Evolutionary conservation across 257 asterid species (phyloP).

Genomic region (Fraxinus americana): DNA sequence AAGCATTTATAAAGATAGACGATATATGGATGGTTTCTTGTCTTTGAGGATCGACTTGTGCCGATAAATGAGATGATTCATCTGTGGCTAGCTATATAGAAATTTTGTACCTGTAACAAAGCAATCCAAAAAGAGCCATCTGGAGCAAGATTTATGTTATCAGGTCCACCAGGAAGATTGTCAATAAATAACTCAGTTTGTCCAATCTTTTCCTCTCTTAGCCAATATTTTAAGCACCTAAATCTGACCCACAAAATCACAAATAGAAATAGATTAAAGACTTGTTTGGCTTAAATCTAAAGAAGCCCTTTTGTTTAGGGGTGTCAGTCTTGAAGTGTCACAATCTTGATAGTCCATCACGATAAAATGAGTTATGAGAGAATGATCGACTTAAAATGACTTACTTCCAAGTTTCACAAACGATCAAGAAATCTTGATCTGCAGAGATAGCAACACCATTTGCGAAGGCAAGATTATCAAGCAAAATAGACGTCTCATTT

Average conservation of each 20-base stretch:
- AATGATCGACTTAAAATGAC: slow-evolving; percentile 4
- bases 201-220: slow-evolving; percentile 50
- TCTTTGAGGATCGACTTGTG: too few species aligned
- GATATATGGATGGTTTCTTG: too few species aligned
- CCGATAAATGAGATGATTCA: background rate
- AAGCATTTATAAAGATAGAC: too few species aligned
- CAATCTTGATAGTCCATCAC: too few species aligned
- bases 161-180: slow-evolving; percentile 64
- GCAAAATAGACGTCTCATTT: slow-evolving; percentile 43
- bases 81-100: background rate
- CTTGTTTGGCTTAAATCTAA: too few species aligned
- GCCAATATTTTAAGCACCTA: slow-evolving; percentile 72
- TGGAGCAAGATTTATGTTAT: slow-evolving; percentile 73
- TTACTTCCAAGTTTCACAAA: slow-evolving; percentile 79
- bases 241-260: slow-evolving; percentile 37
- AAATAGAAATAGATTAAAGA: background rate
- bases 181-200: slow-evolving; percentile 54
- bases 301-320: too few species aligned
- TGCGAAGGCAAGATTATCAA: slow-evolving; percentile 54
- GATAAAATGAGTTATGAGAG: too few species aligned
- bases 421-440: slow-evolving; percentile 52
- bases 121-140: slow-evolving; percentile 85
- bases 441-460: slow-evolving; percentile 69
- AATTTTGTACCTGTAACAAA: slow-evolving; percentile 43
- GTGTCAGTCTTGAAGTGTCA: too few species aligned